Conservation (phyloP, 495 filamentous ascomycete species). For the Podospora pseudoanserina region DNA sequence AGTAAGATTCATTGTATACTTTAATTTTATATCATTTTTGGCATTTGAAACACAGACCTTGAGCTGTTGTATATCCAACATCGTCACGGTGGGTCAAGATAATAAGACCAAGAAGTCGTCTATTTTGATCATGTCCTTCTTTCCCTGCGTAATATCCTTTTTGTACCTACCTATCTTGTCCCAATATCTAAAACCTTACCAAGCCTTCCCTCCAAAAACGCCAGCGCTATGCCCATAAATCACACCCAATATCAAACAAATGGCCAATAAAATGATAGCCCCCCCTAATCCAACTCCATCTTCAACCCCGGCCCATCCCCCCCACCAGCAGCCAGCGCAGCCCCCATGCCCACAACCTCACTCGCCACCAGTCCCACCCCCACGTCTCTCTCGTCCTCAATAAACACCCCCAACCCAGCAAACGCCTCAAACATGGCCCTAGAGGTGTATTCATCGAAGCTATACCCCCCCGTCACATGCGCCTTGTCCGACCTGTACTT, state of each 20-base stretch:
- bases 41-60: not conserved
- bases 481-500: slow-evolving; percentile 23
- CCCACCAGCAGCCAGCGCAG: slow-evolving; percentile 35
- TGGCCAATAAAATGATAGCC: not conserved
- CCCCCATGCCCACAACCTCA: slow-evolving; percentile 34
- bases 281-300: slow-evolving; percentile 43
- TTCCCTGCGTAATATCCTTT: not conserved
- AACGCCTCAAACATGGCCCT: slow-evolving; percentile 85
- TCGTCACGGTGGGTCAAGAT: too few species aligned
- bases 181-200: not conserved
- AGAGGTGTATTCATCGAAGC: slow-evolving; percentile 72
- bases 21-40: slow-evolving; percentile 19
- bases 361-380: slow-evolving; percentile 28
- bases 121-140: not conserved
- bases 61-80: too few species aligned
- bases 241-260: not conserved
- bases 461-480: slow-evolving; percentile 77
- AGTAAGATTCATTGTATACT: slow-evolving; percentile 7
- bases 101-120: not conserved
- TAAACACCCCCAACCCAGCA: slow-evolving; percentile 73
- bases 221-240: slow-evolving; percentile 25
- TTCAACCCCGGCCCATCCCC: slow-evolving; percentile 17
- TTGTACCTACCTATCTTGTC: not conserved
- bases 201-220: slow-evolving; percentile 12
- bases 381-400: slow-evolving; percentile 69